Percentiles rank a stretch among this genome's conserved stretches.
These are phyloP conservation scores for Ascochyta rabiei DNA, from an alignment of 2,329 filamentous ascomycete species.

Conservation along the genomic window DNA sequence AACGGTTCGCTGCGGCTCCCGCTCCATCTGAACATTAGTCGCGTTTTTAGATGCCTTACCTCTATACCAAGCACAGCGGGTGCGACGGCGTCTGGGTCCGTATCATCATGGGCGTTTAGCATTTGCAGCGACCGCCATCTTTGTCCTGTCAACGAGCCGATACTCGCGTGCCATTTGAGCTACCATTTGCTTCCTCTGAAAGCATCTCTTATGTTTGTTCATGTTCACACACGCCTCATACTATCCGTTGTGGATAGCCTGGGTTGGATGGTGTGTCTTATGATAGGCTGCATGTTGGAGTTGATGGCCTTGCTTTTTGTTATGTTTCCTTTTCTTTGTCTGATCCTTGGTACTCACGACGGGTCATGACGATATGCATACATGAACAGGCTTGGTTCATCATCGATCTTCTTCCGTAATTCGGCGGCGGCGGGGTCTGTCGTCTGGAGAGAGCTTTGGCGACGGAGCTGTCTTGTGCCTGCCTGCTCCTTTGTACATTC, in stretches of 20 bases:
- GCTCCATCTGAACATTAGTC: constrained; percentile 31
- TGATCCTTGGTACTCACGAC: constrained; percentile 27
- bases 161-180: constrained; percentile 29
- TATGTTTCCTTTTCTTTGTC: constrained; percentile 18
- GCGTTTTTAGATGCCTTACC: constrained; percentile 29
- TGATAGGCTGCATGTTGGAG: constrained; percentile 20
- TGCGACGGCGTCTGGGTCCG: constrained; percentile 30
- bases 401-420: constrained; percentile 37
- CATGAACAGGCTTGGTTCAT: constrained; percentile 24
- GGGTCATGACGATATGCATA: constrained; percentile 36
- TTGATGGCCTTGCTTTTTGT: constrained; percentile 11
- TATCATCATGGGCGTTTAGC: constrained; percentile 46
- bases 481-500: constrained; percentile 35
- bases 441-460: constrained; percentile 7
- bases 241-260: constrained; percentile 19
- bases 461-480: constrained; percentile 12
- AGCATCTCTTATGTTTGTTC: constrained; percentile 43
- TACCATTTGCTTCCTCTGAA: constrained; percentile 28
- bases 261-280: constrained; percentile 23
- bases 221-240: constrained; percentile 29
- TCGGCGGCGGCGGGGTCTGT: constrained; percentile 11
- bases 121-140: constrained; percentile 30
- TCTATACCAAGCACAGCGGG: constrained; percentile 30
- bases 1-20: constrained; percentile 44
- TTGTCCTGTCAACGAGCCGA: constrained; percentile 29